A percentile compares a stretch with the other conserved stretches of the same genome.
phyloP scores from a whole-genome alignment of 495 filamentous ascomycete species.

The Tuber aestivum region DNA sequence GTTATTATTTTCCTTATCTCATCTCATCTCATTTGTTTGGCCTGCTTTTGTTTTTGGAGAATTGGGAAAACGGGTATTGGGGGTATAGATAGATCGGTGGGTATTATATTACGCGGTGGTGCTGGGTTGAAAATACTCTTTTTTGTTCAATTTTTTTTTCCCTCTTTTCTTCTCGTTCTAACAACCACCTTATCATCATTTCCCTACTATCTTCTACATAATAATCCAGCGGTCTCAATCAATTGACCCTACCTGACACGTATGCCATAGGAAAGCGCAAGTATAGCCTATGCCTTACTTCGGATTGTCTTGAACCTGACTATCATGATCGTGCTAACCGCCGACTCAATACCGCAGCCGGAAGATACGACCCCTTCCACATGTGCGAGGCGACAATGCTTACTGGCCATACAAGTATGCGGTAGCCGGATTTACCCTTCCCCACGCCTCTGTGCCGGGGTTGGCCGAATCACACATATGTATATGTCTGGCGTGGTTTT shows the following conservation, averaged over 20 bases:
- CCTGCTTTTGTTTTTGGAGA: neutral
- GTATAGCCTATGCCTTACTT: neutral
- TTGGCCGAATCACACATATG: neutral
- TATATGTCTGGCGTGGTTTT: neutral
- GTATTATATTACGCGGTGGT: neutral
- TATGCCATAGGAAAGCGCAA: neutral
- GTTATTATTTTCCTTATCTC: neutral
- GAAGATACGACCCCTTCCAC: neutral
- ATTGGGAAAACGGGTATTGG: neutral
- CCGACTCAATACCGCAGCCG: neutral
- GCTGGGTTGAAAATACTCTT: conserved; percentile 4
- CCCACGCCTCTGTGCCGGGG: neutral
- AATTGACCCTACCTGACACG: neutral
- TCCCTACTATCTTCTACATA: neutral
- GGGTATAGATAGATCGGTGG: neutral
- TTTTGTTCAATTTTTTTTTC: neutral
- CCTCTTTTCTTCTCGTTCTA: neutral
- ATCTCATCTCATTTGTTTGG: conserved; percentile 5
- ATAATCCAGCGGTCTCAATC: neutral
- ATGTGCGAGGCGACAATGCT: neutral
- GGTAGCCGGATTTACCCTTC: neutral
- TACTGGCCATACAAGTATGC: neutral
- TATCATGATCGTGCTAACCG: neutral
- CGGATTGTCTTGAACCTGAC: neutral
- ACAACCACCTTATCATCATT: neutral